Evolutionary conservation across 495 filamentous ascomycete species (phyloP).

Genomic region (Platismatia glauca): DNA sequence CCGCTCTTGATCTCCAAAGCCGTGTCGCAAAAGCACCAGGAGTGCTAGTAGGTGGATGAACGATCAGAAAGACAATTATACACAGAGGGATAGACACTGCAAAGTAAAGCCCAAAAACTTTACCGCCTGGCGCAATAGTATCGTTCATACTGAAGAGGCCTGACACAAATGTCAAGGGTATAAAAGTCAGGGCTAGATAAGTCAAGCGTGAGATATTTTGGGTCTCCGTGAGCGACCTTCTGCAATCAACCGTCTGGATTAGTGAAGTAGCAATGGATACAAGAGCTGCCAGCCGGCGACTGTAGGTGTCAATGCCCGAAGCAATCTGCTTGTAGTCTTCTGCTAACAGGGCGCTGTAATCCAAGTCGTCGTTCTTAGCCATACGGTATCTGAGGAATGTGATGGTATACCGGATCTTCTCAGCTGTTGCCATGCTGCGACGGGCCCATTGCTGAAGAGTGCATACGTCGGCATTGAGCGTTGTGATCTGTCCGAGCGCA

Average conservation of each 20-base stretch:
- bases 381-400: not conserved
- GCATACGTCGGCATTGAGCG: not conserved
- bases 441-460: conserved; percentile 8
- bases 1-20: not conserved
- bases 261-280: not conserved
- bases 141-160: conserved; percentile 11
- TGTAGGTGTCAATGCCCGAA: not conserved
- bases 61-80: conserved; percentile 5
- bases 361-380: not conserved
- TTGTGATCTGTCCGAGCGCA: not conserved
- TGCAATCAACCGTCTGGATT: not conserved
- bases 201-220: conserved; percentile 10
- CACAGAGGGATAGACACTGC: not conserved
- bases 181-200: conserved; percentile 7
- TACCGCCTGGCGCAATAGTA: not conserved
- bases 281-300: not conserved
- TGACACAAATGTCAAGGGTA: conserved; percentile 8
- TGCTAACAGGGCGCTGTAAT: not conserved
- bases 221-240: conserved; percentile 7
- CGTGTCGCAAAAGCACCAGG: not conserved
- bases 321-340: conserved; percentile 9
- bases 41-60: not conserved
- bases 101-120: conserved; percentile 9
- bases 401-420: conserved; percentile 2
- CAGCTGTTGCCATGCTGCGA: not conserved